Evolutionary conservation across 2,329 filamentous ascomycete genomes (phyloP), one percentile per base, ranked within the genome.

Genomic region (Epichloe bromicola): DNA sequence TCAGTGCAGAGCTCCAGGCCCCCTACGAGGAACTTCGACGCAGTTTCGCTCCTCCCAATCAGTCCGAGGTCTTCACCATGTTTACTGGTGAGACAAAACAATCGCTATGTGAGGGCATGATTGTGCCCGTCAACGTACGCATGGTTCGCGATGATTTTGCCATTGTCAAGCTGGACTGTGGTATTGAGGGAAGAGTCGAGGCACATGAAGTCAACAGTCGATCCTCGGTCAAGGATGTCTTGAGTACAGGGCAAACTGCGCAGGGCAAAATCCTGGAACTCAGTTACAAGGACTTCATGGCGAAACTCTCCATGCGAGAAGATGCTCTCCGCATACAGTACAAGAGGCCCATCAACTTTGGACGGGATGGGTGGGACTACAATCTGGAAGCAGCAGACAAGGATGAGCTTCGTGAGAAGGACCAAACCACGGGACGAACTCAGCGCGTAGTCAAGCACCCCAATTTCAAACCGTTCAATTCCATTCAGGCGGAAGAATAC

Each of bases 401-500:
- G 63, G 89, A 95, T 51, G 83, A 87, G 52, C 73, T 93, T 56
- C 82, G 85, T 51, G 88, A 94, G 66, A 95, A 90, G 70, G 88
- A 93, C 62, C 86, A 88, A 63, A 80, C 80, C 11, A 87, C 87
- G 17, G 89, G 88, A 14, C 87, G 93, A 47, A 85, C 87, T 2
- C 88, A 95, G 66, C 82, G 93, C 65, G 93, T 98, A 53, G 93
- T 98, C 73, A 98, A 98, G 67, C 93, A 98, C 64, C 91, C 93
- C 26, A 80, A 97, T 15, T 98, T 97, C 79, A 86, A 85, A 59
- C 85, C 89, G 0, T 97, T 94, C 76, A 96, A 95, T 68, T 80
- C 88, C 33, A 82, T 83, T 2, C 89, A 97, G 68, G 93, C 93
- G 1, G 88, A 97, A 67, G 88, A 97, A 66, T 97, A 85, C 65